phyloP scores from a whole-genome alignment of 2,329 filamentous ascomycete genomes.

The Pseudopyrenochaeta lycopersici region DNA sequence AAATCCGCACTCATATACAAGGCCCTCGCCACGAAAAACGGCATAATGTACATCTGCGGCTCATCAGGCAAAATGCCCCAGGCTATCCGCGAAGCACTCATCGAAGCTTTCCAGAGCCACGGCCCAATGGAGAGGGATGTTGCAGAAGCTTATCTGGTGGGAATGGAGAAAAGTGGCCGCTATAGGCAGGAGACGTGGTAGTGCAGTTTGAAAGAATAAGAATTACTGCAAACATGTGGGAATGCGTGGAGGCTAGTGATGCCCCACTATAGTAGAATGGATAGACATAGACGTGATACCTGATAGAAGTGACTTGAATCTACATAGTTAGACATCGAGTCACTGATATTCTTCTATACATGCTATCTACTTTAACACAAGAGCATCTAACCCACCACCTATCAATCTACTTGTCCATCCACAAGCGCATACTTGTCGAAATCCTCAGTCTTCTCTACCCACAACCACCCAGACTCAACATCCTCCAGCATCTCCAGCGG shows the following conservation, averaged over 20 bases:
- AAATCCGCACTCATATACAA: slow-evolving; percentile 60
- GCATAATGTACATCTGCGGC: slow-evolving; percentile 67
- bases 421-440: too few species aligned
- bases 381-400: too few species aligned
- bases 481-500: not conserved
- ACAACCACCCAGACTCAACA: slow-evolving; percentile 5
- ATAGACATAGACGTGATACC: too few species aligned
- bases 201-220: not conserved
- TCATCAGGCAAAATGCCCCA: slow-evolving; percentile 76
- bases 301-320: too few species aligned
- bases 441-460: slow-evolving; percentile 8
- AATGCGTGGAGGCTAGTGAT: too few species aligned
- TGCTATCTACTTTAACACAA: too few species aligned
- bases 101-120: slow-evolving; percentile 65
- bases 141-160: slow-evolving; percentile 64
- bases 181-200: slow-evolving; percentile 78
- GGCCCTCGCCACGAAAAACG: slow-evolving; percentile 60
- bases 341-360: too few species aligned
- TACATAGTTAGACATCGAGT: too few species aligned
- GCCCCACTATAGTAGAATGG: too few species aligned
- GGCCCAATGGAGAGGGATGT: slow-evolving; percentile 54
- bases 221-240: too few species aligned
- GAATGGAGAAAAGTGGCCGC: slow-evolving; percentile 68
- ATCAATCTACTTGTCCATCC: too few species aligned
- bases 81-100: slow-evolving; percentile 71